phyloP scores from a whole-genome alignment of 2,329 filamentous ascomycete genomes.

The Alternaria angustiovoidea region DNA sequence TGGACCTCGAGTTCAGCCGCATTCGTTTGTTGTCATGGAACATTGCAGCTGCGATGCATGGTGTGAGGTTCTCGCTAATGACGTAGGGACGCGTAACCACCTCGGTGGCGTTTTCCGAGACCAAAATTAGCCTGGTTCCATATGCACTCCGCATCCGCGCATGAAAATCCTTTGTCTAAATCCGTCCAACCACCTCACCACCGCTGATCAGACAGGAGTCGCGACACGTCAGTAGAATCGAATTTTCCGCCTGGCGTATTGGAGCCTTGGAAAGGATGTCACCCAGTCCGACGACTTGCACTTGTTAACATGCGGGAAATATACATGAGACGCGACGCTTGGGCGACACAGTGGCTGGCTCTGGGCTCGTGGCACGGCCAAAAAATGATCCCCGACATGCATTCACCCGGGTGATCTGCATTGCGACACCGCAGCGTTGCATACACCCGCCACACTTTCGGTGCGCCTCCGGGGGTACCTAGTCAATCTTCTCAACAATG shows the following conservation, averaged over 20 bases:
- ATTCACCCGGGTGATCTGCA: constrained; percentile 4
- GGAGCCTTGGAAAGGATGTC: neutral
- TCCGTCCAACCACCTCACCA: neutral
- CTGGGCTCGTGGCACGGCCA: neutral
- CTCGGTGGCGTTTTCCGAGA: constrained; percentile 3
- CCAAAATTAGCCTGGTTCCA: neutral
- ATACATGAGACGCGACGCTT: neutral
- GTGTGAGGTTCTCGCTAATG: constrained; percentile 6
- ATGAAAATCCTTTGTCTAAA: neutral
- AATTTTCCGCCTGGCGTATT: neutral
- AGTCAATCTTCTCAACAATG: neutral
- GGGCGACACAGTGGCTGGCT: neutral
- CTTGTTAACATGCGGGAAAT: neutral
- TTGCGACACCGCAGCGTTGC: neutral
- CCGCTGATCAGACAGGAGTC: neutral
- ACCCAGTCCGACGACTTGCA: neutral
- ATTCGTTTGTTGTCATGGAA: neutral
- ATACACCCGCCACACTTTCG: neutral
- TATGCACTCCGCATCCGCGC: constrained; percentile 7
- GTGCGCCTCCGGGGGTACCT: constrained; percentile 2
- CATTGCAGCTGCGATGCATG: neutral
- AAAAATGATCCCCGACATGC: neutral
- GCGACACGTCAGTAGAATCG: neutral
- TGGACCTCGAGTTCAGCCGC: no score
- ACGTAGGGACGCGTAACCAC: constrained; percentile 11